Percentiles rank a stretch among this genome's conserved stretches.
phyloP scores from a whole-genome alignment of 257 asterid species.

The Nicotiana undulata region DNA sequence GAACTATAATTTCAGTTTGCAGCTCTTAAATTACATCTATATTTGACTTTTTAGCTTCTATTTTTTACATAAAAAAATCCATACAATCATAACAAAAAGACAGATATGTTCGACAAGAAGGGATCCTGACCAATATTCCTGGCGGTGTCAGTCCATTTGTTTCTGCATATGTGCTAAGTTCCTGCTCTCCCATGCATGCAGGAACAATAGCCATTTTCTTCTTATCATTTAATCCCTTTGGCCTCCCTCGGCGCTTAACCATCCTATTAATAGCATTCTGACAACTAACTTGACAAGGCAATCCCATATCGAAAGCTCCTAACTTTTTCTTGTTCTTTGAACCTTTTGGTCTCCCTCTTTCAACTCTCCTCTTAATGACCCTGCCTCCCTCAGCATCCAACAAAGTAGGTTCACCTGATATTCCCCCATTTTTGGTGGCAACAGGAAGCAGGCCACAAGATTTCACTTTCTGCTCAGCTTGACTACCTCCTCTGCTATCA shows the following conservation, averaged over 20 bases:
- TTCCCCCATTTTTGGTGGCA: background rate
- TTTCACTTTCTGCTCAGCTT: slow-evolving; percentile 1
- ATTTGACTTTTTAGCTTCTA: background rate
- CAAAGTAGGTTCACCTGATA: background rate
- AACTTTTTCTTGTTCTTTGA: slow-evolving; percentile 15
- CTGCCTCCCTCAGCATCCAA: background rate
- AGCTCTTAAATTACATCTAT: background rate
- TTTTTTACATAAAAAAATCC: background rate
- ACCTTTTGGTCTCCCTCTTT: slow-evolving; percentile 12
- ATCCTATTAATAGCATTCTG: background rate
- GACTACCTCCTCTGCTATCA: slow-evolving; percentile 1
- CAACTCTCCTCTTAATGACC: background rate
- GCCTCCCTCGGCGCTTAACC: slow-evolving; percentile 5
- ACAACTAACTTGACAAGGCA: slow-evolving; percentile 3
- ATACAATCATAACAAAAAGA: background rate
- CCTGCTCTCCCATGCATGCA: slow-evolving; percentile 18
- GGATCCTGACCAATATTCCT: slow-evolving; percentile 19
- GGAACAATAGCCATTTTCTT: background rate
- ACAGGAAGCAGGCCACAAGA: background rate
- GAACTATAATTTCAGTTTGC: background rate
- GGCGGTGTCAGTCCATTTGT: slow-evolving; percentile 9
- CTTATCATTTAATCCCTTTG: slow-evolving; percentile 9
- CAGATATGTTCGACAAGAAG: background rate
- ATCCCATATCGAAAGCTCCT: background rate
- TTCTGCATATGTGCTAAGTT: background rate